Evolutionary conservation across 257 asterid genomes (phyloP).

Genomic region (Primulina eburnea): DNA sequence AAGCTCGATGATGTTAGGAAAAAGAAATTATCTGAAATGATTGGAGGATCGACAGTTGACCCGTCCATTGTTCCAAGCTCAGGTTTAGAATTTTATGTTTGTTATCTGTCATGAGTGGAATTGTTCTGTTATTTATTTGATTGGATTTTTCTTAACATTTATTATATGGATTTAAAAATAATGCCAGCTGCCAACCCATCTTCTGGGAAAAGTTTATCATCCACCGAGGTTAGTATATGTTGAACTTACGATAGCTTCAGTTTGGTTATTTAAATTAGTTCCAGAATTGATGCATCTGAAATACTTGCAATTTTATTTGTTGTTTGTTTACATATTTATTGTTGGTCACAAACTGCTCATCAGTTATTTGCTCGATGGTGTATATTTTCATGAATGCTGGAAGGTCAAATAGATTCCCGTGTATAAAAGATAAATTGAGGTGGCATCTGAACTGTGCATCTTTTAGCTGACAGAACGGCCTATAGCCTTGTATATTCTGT

Average conservation of each 20-base stretch:
- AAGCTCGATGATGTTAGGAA: slow-evolving; percentile 90
- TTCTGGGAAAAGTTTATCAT: slow-evolving; percentile 46
- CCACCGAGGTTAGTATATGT: slow-evolving; percentile 50
- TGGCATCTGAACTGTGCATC: slow-evolving; percentile 4
- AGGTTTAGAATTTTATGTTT: slow-evolving; percentile 45
- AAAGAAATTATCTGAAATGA: slow-evolving; percentile 95
- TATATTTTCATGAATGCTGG: slow-evolving; percentile 5
- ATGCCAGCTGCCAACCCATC: slow-evolving; percentile 54
- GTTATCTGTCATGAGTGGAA: slow-evolving; percentile 6
- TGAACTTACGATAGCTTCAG: slow-evolving; percentile 11
- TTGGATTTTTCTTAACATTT: slow-evolving; percentile 23
- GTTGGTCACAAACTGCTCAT: neutral
- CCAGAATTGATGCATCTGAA: neutral
- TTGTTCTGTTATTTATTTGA: slow-evolving; percentile 7
- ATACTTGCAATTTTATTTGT: too few species aligned
- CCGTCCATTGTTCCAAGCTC: slow-evolving; percentile 43
- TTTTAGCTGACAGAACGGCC: neutral
- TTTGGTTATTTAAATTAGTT: neutral
- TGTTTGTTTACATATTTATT: too few species aligned
- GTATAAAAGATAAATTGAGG: slow-evolving; percentile 11
- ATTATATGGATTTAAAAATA: slow-evolving; percentile 16
- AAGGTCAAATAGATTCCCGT: neutral
- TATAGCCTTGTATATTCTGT: neutral
- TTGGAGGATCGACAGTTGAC: slow-evolving; percentile 71
- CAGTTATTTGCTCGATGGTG: neutral